Percentiles rank a stretch among this genome's conserved stretches.
Conservation (phyloP, 768 basidiomycete genomes). For the Cytidiella melzeri region DNA sequence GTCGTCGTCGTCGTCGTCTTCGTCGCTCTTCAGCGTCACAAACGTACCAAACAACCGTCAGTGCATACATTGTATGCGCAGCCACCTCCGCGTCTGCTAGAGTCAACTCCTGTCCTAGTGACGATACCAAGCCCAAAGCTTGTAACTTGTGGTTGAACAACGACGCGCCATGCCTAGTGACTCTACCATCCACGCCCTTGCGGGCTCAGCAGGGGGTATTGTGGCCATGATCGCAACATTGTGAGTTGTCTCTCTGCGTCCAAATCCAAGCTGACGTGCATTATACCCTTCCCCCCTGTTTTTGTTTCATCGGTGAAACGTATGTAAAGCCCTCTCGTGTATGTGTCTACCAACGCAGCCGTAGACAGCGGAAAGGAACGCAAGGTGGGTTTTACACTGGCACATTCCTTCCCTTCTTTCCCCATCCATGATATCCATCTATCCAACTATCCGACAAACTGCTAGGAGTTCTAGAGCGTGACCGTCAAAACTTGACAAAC, state of each 20-base stretch:
- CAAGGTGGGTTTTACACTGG: conserved; percentile 50
- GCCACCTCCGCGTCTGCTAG: too few species aligned
- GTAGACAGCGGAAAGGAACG: conserved; percentile 77
- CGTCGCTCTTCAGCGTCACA: too few species aligned
- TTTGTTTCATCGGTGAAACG: background rate
- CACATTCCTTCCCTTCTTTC: background rate
- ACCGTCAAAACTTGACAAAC: too few species aligned
- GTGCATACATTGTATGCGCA: too few species aligned
- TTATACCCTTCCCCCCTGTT: background rate
- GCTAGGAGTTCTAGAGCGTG: background rate
- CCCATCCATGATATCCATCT: too few species aligned
- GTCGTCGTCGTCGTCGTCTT: too few species aligned
- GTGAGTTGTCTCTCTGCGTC: conserved; percentile 36
- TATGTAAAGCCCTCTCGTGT: conserved; percentile 71
- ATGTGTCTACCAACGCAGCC: conserved; percentile 89
- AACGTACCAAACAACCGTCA: too few species aligned
- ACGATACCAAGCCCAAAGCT: too few species aligned
- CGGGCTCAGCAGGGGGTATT: conserved; percentile 89
- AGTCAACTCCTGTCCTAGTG: too few species aligned
- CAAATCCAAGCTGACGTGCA: background rate
- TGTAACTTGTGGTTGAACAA: too few species aligned
- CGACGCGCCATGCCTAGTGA: conserved; percentile 43
- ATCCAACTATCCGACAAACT: too few species aligned
- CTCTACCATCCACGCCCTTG: conserved; percentile 78
- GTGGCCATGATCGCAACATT: conserved; percentile 88